These are phyloP conservation scores for Lichtheimia ramosa DNA, from an alignment of 371 early-diverging fungal genomes.

Conservation along the genomic window DNA sequence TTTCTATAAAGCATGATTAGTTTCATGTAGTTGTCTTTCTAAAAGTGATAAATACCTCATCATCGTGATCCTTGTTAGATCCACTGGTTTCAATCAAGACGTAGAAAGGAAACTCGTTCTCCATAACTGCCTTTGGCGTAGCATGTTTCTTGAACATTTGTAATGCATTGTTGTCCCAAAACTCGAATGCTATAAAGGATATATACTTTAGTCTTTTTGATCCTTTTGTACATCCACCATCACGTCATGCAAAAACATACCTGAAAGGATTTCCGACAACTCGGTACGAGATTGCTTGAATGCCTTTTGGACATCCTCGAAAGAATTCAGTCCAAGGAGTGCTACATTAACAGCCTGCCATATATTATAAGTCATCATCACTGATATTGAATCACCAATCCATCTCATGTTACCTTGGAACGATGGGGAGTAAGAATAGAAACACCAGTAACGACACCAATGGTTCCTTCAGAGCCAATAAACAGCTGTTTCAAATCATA, in stretches of 20 bases:
- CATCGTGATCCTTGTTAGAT: constrained; percentile 90
- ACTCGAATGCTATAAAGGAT: constrained; percentile 86
- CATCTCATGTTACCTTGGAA: constrained; percentile 23
- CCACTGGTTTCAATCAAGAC: constrained; percentile 94
- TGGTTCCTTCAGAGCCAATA: constrained; percentile 91
- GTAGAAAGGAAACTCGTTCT: constrained; percentile 78
- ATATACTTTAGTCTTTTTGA: too few relatives aligned
- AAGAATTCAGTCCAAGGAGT: constrained; percentile 74
- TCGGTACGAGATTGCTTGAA: constrained; percentile 75
- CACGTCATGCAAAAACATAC: constrained; percentile 20
- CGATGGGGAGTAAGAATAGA: constrained; percentile 66
- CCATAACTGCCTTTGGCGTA: constrained; percentile 63
- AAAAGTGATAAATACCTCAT: constrained; percentile 46
- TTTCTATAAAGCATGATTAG: constrained; percentile 49
- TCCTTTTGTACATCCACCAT: too few relatives aligned
- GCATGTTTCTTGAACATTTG: constrained; percentile 72
- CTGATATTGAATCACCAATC: not conserved
- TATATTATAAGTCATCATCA: not conserved
- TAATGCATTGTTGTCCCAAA: constrained; percentile 81
- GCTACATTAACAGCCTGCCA: constrained; percentile 73
- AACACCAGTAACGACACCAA: constrained; percentile 89
- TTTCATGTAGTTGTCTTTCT: not conserved
- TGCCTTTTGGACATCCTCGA: constrained; percentile 77
- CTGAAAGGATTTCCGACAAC: constrained; percentile 91
- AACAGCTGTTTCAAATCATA: constrained; percentile 93